Evolutionary conservation across 1,284 basidiomycete genomes (phyloP).

Genomic region (Apiotrichum montevideense): DNA sequence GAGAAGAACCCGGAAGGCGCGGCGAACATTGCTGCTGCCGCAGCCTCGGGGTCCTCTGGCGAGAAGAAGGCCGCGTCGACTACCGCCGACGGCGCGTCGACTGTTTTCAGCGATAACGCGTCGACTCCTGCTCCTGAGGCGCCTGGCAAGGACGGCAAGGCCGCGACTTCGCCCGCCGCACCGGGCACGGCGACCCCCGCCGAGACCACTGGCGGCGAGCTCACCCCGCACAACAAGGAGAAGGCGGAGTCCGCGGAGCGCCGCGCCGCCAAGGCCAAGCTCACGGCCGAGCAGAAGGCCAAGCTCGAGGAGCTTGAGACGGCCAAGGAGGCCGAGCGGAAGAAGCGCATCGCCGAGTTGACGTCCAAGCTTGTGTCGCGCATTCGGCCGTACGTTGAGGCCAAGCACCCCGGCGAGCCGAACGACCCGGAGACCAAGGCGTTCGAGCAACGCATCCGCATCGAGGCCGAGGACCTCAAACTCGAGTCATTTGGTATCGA

Average conservation of each 20-base stretch:
- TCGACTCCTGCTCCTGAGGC: constrained; percentile 10
- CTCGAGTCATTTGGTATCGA: constrained; percentile 97
- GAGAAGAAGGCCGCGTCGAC: constrained; percentile 6
- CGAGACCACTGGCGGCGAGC: constrained; percentile 18
- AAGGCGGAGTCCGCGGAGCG: constrained; percentile 25
- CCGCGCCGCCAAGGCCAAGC: constrained; percentile 57
- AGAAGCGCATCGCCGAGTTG: constrained; percentile 62
- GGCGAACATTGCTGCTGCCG: constrained; percentile 3
- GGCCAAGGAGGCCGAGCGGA: constrained; percentile 70
- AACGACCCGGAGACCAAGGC: constrained; percentile 75
- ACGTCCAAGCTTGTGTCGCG: constrained; percentile 73
- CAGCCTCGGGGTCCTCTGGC: constrained; percentile 11
- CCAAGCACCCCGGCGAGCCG: constrained; percentile 75
- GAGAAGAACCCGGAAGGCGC: constrained; percentile 3
- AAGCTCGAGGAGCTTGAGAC: constrained; percentile 73
- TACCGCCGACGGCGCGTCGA: constrained; percentile 15
- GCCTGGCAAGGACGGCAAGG: constrained; percentile 10
- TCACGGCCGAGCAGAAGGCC: constrained; percentile 75
- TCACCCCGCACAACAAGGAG: constrained; percentile 18
- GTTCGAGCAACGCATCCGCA: constrained; percentile 70
- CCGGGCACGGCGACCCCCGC: constrained; percentile 15
- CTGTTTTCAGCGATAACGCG: not conserved
- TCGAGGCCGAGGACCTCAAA: constrained; percentile 94
- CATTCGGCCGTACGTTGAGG: constrained; percentile 80
- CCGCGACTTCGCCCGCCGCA: constrained; percentile 2